Evolutionary conservation across 306 rosid genomes (phyloP).

Genomic region (Aeschynomene evenia): DNA sequence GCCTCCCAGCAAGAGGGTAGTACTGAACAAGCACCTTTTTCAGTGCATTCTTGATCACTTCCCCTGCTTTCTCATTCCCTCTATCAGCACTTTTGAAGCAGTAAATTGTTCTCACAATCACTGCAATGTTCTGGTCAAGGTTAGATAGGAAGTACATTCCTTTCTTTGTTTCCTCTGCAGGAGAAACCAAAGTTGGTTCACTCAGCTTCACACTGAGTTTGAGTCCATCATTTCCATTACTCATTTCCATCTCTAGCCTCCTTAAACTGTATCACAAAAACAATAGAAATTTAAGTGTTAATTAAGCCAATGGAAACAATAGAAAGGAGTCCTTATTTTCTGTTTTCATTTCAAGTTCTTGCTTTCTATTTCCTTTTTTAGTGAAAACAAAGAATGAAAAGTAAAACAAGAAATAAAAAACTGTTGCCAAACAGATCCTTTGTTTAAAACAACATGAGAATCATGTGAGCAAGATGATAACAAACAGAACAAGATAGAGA

Average conservation of each 20-base stretch:
- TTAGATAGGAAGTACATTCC: slow-evolving; percentile 79
- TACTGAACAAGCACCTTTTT: slow-evolving; percentile 69
- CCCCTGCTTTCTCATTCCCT: slow-evolving; percentile 62
- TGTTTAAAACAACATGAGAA: neutral
- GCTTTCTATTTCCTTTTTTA: no score
- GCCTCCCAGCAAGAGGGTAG: slow-evolving; percentile 85
- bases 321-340: neutral
- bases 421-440: no score
- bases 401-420: no score
- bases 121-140: slow-evolving; percentile 93
- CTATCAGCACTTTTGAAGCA: slow-evolving; percentile 52
- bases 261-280: slow-evolving; percentile 22
- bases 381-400: no score
- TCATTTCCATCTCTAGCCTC: slow-evolving; percentile 49
- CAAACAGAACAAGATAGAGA: neutral
- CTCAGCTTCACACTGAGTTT: slow-evolving; percentile 50
- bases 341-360: neutral
- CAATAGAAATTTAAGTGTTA: neutral
- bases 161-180: slow-evolving; percentile 64
- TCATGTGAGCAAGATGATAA: slow-evolving; percentile 15
- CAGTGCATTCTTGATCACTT: slow-evolving; percentile 63
- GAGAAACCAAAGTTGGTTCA: slow-evolving; percentile 60
- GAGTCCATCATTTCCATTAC: slow-evolving; percentile 23
- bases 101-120: slow-evolving; percentile 66
- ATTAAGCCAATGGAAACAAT: slow-evolving; percentile 10